Base-by-base conservation (phyloP, 768 basidiomycete species). In the Antrodiella citrinella region DNA sequence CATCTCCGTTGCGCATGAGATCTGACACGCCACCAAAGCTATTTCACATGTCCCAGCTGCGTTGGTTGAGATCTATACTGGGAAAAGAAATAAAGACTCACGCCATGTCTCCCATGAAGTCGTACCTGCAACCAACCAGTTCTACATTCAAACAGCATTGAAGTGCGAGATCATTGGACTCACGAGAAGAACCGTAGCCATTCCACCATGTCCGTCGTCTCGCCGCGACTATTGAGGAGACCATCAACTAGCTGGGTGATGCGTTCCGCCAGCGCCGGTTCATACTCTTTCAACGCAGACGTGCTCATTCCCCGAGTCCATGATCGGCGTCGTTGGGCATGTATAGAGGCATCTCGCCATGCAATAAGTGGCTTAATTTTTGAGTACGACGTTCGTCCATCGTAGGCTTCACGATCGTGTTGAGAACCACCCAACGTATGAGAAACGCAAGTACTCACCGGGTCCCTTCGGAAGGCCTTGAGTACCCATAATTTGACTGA, bases 111-210 rank as follows among this genome's bases (percentile, higher is more conserved):
- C 49, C 42, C 53, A 52, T 52, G 11, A 52, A 38, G 21, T 52
- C 51, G 20, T 41, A 43, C 24, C 51, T 52, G 46, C 23, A 26
- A 2, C 38, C 12, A 25, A 15, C 7, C 10, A 9, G 10, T 9
- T 19, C n/a, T 1, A 9, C 21, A 10, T 19, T 15, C 43, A 10
- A 11, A 39, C 18, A n/a, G 19, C 15, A 15, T 47, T 22, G 21
- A 13, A 24, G n/a, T 13, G 10, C 38, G 19, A 10, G 10, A 38
- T 1, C 26, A 53, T 35, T 19, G 18, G 21, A 35, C 30, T 7
- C 15, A 35, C 30, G 30, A 35, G 15, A 70, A 70, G 39, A 64
- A 64, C 54, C 60, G 67, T 44, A 72, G 59, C 62, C 63, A 68
- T 30, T 63, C 51, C 3, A 62, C 54, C 15, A 73, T 45, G 44